Percentiles rank a stretch among this genome's conserved stretches.
phyloP scores from a whole-genome alignment of 1,139 yeast species.

The Torulaspora globosa region DNA sequence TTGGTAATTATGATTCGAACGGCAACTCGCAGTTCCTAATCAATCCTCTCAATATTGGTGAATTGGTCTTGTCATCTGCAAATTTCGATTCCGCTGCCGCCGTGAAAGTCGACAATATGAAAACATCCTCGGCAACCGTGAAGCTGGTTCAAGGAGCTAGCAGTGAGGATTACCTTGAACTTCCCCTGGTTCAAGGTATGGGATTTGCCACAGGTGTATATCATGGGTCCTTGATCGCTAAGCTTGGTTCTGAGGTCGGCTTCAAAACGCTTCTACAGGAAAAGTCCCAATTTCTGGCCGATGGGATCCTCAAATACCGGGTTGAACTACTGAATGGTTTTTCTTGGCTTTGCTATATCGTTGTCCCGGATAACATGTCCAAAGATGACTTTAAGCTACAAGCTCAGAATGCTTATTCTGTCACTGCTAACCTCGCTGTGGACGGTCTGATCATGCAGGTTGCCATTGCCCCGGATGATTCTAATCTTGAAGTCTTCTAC shows the following conservation, averaged over 20 bases:
- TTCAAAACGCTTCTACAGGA: constrained; percentile 45
- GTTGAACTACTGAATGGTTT: constrained; percentile 49
- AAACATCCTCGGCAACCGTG: constrained; percentile 54
- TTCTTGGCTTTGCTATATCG: constrained; percentile 59
- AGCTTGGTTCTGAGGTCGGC: constrained; percentile 53
- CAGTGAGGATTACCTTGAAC: constrained; percentile 33
- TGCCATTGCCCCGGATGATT: constrained; percentile 49
- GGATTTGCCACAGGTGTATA: constrained; percentile 71
- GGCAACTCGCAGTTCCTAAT: constrained; percentile 44
- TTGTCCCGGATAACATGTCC: constrained; percentile 43
- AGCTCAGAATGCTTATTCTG: constrained; percentile 23
- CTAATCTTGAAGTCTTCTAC: constrained; percentile 44
- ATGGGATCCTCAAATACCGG: constrained; percentile 50
- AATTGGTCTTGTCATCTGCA: constrained; percentile 55
- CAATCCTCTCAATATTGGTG: constrained; percentile 52
- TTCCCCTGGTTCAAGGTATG: constrained; percentile 65
- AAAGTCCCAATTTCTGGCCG: constrained; percentile 41
- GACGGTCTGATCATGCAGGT: constrained; percentile 59
- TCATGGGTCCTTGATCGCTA: constrained; percentile 53
- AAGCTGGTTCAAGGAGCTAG: constrained; percentile 42
- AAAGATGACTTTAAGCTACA: constrained; percentile 41
- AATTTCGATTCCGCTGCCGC: constrained; percentile 28
- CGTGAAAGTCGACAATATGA: constrained; percentile 49
- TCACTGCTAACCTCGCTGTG: constrained; percentile 42
- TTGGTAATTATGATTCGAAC: constrained; percentile 40